Percentiles rank a stretch among this genome's conserved stretches.
These are phyloP conservation scores for Hypoxylon sp. DNA, from an alignment of 2,329 filamentous ascomycete genomes.

Conservation along the genomic window DNA sequence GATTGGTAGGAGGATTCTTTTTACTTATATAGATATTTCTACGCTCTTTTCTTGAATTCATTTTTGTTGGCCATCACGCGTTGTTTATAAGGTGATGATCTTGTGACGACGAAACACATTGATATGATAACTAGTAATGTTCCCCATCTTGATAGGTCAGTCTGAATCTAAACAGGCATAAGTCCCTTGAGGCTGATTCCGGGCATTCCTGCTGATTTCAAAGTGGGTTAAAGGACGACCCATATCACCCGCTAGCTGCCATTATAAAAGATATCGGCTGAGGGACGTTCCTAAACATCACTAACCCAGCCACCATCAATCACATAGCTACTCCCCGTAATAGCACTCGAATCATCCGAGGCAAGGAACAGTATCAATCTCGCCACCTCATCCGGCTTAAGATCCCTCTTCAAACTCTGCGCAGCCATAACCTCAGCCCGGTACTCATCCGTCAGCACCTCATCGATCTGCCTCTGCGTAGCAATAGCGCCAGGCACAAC, in stretches of 20 bases:
- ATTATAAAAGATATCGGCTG: too few relatives aligned
- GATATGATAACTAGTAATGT: too few relatives aligned
- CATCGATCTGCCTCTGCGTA: conserved; percentile 61
- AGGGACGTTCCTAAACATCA: conserved; percentile 41
- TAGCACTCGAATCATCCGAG: conserved; percentile 62
- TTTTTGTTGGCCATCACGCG: background rate
- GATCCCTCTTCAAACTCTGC: conserved; percentile 61
- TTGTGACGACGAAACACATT: too few relatives aligned
- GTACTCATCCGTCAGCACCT: conserved; percentile 61
- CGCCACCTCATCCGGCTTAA: conserved; percentile 62
- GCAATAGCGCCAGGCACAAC: conserved; percentile 65
- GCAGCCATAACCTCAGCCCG: conserved; percentile 56
- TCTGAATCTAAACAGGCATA: too few relatives aligned
- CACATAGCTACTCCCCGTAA: conserved; percentile 61
- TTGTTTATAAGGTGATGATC: too few relatives aligned
- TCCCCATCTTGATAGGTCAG: too few relatives aligned
- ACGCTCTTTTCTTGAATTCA: background rate
- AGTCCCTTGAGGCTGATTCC: too few relatives aligned
- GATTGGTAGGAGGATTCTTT: background rate
- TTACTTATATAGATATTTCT: background rate
- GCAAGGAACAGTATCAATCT: conserved; percentile 62
- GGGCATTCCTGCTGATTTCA: too few relatives aligned
- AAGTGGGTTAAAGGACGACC: too few relatives aligned
- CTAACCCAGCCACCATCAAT: conserved; percentile 57
- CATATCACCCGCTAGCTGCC: too few relatives aligned